A percentile compares a stretch with the other conserved stretches of the same genome.
These are phyloP conservation scores for Chrysoporthe puriensis DNA, from an alignment of 2,329 filamentous ascomycete genomes.

Conservation along the genomic window DNA sequence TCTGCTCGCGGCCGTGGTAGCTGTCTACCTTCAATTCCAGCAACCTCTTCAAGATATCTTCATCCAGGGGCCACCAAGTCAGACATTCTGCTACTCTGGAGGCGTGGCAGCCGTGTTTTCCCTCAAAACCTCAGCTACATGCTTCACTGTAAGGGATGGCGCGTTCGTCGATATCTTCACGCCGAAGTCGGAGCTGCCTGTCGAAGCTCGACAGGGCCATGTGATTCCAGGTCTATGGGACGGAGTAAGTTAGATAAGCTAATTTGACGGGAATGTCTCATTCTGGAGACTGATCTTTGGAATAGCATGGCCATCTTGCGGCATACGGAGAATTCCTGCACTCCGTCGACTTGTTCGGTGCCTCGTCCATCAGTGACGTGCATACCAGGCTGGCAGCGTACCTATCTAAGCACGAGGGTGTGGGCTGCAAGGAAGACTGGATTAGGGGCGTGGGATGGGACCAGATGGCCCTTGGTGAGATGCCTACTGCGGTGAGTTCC, in stretches of 20 bases:
- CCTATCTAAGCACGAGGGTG: slow-evolving; percentile 50
- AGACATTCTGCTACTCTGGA: slow-evolving; percentile 48
- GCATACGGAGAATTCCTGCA: slow-evolving; percentile 69
- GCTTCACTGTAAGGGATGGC: slow-evolving; percentile 60
- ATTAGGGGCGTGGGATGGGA: slow-evolving; percentile 72
- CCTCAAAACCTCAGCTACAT: slow-evolving; percentile 47
- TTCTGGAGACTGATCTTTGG: background rate
- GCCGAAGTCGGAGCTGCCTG: slow-evolving; percentile 32
- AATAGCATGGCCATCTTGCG: slow-evolving; percentile 64
- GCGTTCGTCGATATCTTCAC: slow-evolving; percentile 53
- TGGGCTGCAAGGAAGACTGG: slow-evolving; percentile 62
- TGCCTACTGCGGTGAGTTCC: slow-evolving; percentile 64
- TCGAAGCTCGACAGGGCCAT: slow-evolving; percentile 49
- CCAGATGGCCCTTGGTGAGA: slow-evolving; percentile 65
- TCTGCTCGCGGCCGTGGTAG: slow-evolving; percentile 20
- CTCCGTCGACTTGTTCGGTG: slow-evolving; percentile 66
- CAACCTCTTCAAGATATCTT: slow-evolving; percentile 24
- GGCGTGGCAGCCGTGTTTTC: slow-evolving; percentile 47
- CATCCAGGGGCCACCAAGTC: background rate
- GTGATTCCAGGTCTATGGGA: slow-evolving; percentile 73
- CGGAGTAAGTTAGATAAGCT: slow-evolving; percentile 40
- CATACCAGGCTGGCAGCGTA: slow-evolving; percentile 56
- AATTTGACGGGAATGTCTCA: background rate
- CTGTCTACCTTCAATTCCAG: slow-evolving; percentile 25
- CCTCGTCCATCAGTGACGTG: slow-evolving; percentile 58